Percentiles rank a stretch among this genome's conserved stretches.
phyloP scores from a whole-genome alignment of 2,329 filamentous ascomycete species.

The Hypoxylon sp. region DNA sequence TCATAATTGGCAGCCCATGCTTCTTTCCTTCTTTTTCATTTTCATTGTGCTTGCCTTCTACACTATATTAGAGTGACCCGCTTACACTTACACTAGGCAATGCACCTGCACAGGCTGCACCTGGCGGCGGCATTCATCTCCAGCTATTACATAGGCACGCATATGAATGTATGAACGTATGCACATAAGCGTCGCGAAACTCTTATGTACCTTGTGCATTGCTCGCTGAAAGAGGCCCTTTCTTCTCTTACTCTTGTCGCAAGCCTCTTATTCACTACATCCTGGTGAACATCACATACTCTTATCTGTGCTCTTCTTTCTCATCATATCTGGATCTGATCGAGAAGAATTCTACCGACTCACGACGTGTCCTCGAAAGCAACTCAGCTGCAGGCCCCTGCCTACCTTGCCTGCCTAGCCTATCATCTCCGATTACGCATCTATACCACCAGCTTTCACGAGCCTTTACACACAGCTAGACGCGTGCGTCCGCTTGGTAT shows the following conservation, averaged over 20 bases:
- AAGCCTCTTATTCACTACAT: slow-evolving; percentile 17
- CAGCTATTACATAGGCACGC: slow-evolving; percentile 12
- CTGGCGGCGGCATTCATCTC: slow-evolving; percentile 3
- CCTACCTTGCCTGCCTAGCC: slow-evolving; percentile 17
- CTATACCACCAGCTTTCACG: slow-evolving; percentile 33
- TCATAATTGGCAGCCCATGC: slow-evolving; percentile 25
- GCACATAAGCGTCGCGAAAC: slow-evolving; percentile 19
- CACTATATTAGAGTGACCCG: background rate
- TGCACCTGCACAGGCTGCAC: no score
- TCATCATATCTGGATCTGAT: background rate
- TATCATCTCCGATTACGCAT: slow-evolving; percentile 42
- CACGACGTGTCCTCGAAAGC: slow-evolving; percentile 24
- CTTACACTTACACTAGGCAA: background rate
- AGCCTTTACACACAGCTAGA: slow-evolving; percentile 24
- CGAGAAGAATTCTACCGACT: slow-evolving; percentile 18
- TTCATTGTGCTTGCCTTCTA: slow-evolving; percentile 1
- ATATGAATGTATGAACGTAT: background rate
- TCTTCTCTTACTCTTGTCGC: slow-evolving; percentile 11
- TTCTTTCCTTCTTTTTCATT: slow-evolving; percentile 9
- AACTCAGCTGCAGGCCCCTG: slow-evolving; percentile 22
- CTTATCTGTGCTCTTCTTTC: slow-evolving; percentile 1
- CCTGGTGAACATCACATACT: slow-evolving; percentile 12
- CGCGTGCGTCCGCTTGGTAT: slow-evolving; percentile 35
- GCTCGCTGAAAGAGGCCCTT: slow-evolving; percentile 25
- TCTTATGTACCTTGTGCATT: slow-evolving; percentile 23